Conservation (phyloP, 768 basidiomycete species). For the Calocybe cyanea region DNA sequence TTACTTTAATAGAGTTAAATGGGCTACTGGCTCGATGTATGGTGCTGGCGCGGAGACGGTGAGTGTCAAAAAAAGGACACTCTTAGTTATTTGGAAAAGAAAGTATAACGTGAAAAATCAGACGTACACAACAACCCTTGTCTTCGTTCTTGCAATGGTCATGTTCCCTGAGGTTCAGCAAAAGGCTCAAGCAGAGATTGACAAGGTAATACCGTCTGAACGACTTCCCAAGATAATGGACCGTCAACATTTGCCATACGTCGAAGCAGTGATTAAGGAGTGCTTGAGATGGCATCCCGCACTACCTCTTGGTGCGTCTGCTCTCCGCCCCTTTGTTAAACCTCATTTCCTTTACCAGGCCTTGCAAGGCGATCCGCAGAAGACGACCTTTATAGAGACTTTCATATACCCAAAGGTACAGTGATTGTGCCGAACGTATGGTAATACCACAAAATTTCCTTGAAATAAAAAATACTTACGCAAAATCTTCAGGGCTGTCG, state of each 20-base stretch:
- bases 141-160: constrained; percentile 17
- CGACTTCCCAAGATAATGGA: constrained; percentile 4
- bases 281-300: constrained; percentile 10
- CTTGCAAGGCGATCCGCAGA: constrained; percentile 21
- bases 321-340: not conserved
- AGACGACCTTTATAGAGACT: constrained; percentile 24
- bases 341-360: constrained; percentile 11
- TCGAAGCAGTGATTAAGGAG: constrained; percentile 11
- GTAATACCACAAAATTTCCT: constrained; percentile 17
- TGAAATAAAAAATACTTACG: no score
- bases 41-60: no score
- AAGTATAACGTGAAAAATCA: no score
- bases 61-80: no score
- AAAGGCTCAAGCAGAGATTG: no score
- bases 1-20: no score
- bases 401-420: constrained; percentile 32
- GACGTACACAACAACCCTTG: constrained; percentile 9
- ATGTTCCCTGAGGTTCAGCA: constrained; percentile 18
- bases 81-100: no score
- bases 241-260: constrained; percentile 12
- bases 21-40: no score
- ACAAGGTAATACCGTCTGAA: no score
- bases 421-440: constrained; percentile 31
- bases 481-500: constrained; percentile 7
- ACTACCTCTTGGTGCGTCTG: constrained; percentile 6